Conservation (phyloP, 2,329 filamentous ascomycete genomes). For the Aspergillus pseudonomiae region DNA sequence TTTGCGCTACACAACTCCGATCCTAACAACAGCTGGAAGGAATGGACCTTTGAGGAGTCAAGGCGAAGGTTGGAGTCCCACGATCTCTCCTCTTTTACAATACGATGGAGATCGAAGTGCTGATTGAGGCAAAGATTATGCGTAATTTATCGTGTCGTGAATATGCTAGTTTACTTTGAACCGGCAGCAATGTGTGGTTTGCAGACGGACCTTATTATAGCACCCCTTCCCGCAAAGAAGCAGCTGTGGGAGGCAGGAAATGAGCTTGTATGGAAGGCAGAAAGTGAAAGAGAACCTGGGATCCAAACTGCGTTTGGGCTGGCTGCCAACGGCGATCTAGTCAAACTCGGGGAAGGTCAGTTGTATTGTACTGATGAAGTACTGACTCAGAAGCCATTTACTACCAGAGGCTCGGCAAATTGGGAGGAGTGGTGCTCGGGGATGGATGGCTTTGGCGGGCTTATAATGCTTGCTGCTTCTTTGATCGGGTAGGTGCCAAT, state of each 20-base stretch:
- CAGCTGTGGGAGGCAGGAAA: constrained; percentile 49
- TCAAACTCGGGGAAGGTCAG: not conserved
- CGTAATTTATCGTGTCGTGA: constrained; percentile 45
- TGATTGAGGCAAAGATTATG: constrained; percentile 33
- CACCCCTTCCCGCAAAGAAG: constrained; percentile 48
- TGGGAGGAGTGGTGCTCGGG: constrained; percentile 53
- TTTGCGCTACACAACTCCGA: too few species aligned
- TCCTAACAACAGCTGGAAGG: not conserved
- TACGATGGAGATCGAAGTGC: too few species aligned
- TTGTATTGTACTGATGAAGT: constrained; percentile 3
- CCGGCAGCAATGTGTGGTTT: constrained; percentile 43
- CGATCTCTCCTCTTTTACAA: too few species aligned
- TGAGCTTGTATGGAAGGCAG: constrained; percentile 38
- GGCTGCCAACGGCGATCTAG: not conserved
- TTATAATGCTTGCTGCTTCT: constrained; percentile 52
- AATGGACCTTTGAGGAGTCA: constrained; percentile 3
- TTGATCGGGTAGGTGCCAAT: constrained; percentile 8
- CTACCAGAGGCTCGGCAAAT: constrained; percentile 11
- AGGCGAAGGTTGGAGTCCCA: not conserved
- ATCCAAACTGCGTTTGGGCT: not conserved
- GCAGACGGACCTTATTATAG: constrained; percentile 40
- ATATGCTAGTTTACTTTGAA: constrained; percentile 49
- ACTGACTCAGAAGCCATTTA: too few species aligned
- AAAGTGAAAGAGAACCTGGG: constrained; percentile 29
- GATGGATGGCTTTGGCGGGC: constrained; percentile 50